A percentile compares a stretch with the other conserved stretches of the same genome.
Evolutionary conservation across 2,329 filamentous ascomycete genomes (phyloP).

Genomic region (Fusarium ambrosium): DNA sequence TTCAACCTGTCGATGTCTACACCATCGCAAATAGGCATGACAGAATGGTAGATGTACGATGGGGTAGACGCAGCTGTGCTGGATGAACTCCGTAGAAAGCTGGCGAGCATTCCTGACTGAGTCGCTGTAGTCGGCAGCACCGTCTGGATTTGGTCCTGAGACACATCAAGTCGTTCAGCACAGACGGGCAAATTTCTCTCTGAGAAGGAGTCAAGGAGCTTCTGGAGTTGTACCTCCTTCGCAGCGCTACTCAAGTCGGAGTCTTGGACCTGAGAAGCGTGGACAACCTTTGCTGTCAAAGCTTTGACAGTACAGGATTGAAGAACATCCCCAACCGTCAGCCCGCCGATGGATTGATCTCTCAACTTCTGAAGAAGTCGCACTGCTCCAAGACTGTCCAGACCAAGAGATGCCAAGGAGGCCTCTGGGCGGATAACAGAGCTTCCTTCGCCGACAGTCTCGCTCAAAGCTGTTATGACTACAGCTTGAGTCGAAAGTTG

Average conservation of each 20-base stretch:
- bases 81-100: constrained; percentile 1
- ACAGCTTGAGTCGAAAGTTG: not conserved
- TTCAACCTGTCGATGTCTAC: not conserved
- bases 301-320: not conserved
- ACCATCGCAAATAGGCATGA: not conserved
- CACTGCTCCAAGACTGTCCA: constrained; percentile 11
- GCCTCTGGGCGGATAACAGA: not conserved
- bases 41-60: constrained; percentile 8
- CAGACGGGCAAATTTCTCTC: not conserved
- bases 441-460: not conserved
- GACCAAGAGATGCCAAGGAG: constrained; percentile 1
- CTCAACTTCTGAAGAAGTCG: constrained; percentile 12
- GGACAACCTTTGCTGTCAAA: not conserved
- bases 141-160: not conserved
- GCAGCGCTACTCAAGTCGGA: not conserved
- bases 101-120: constrained; percentile 15
- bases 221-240: not conserved
- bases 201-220: not conserved
- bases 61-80: not conserved
- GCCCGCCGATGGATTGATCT: not conserved
- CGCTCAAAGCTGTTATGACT: not conserved
- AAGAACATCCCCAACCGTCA: constrained; percentile 4
- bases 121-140: constrained; percentile 10
- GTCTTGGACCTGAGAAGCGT: not conserved
- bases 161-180: not conserved